phyloP scores from a whole-genome alignment of 306 rosid genomes.

The Morella rubra region DNA sequence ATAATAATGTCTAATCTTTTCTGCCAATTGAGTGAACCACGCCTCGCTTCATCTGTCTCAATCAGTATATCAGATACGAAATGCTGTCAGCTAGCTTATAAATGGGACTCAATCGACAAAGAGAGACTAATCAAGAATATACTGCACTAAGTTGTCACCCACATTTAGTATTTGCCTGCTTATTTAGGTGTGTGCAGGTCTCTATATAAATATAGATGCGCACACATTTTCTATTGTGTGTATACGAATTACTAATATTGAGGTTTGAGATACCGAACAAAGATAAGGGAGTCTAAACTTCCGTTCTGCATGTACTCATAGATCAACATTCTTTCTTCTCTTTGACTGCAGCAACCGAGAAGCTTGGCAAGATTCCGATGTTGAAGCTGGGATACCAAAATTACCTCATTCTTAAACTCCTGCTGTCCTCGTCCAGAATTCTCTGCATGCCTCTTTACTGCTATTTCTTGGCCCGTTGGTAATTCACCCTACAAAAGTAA shows the following conservation, averaged over 20 bases:
- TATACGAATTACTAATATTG: neutral
- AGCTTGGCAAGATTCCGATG: conserved; percentile 51
- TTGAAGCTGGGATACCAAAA: conserved; percentile 47
- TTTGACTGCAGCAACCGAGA: conserved; percentile 44
- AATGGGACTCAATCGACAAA: neutral
- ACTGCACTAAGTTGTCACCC: too few species aligned
- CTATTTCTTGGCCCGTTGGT: conserved; percentile 41
- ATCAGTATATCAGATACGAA: neutral
- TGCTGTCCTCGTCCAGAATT: conserved; percentile 44
- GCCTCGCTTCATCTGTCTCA: conserved; percentile 46
- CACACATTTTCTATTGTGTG: neutral
- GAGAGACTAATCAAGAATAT: neutral
- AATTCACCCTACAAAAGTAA: conserved; percentile 39
- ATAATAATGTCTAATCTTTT: conserved; percentile 43
- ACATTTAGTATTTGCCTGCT: too few species aligned
- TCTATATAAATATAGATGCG: neutral
- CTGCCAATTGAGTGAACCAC: conserved; percentile 42
- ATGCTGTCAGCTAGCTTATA: neutral
- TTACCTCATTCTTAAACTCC: conserved; percentile 47
- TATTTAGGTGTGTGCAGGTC: too few species aligned
- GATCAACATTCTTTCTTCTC: conserved; percentile 41
- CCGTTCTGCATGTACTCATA: conserved; percentile 48
- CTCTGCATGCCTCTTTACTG: conserved; percentile 41
- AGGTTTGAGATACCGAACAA: conserved; percentile 35
- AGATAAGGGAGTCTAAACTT: conserved; percentile 42